Conservation (phyloP, 108 stramenopile genomes). For the Ochromonas danica region DNA sequence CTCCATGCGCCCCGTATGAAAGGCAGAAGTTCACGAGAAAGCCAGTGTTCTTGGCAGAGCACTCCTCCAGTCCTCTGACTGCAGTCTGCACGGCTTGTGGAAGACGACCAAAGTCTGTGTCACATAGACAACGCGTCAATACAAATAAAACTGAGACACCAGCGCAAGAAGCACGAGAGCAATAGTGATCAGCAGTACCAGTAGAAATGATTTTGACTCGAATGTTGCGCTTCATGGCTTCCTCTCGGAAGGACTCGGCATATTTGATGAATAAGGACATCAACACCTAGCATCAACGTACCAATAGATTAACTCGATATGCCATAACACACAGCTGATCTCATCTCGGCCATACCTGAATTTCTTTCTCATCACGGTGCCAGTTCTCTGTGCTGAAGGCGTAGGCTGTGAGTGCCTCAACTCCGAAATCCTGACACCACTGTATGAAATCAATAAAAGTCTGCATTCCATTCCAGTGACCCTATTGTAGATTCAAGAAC, state of each 20-base stretch:
- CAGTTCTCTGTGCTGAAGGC: slow-evolving; percentile 99
- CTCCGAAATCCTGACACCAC: slow-evolving; percentile 83
- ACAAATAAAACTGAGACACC: too few species aligned
- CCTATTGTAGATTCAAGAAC: slow-evolving; percentile 42
- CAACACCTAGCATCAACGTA: too few species aligned
- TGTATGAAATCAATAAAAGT: slow-evolving; percentile 79
- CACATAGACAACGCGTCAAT: too few species aligned
- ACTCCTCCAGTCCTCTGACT: slow-evolving; percentile 44
- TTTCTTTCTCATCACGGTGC: slow-evolving; percentile 76
- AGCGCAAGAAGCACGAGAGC: too few species aligned
- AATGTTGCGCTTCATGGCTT: slow-evolving; percentile 75
- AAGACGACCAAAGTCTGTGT: too few species aligned
- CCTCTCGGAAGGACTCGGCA: slow-evolving; percentile 73
- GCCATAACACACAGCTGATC: too few species aligned
- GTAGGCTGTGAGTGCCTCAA: slow-evolving; percentile 80
- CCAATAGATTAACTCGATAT: too few species aligned
- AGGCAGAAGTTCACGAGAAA: slow-evolving; percentile 84
- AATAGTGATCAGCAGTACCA: slow-evolving; percentile 59
- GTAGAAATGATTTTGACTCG: slow-evolving; percentile 72
- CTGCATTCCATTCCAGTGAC: slow-evolving; percentile 86
- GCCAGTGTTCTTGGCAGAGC: slow-evolving; percentile 49
- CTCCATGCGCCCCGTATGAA: slow-evolving; percentile 84
- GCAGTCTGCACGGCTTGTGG: slow-evolving; percentile 40
- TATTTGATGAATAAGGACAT: slow-evolving; percentile 78
- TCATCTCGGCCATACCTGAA: too few species aligned